Evolutionary conservation across 805 yeast genomes (phyloP).

Genomic region (Wickerhamomyces ciferrii): DNA sequence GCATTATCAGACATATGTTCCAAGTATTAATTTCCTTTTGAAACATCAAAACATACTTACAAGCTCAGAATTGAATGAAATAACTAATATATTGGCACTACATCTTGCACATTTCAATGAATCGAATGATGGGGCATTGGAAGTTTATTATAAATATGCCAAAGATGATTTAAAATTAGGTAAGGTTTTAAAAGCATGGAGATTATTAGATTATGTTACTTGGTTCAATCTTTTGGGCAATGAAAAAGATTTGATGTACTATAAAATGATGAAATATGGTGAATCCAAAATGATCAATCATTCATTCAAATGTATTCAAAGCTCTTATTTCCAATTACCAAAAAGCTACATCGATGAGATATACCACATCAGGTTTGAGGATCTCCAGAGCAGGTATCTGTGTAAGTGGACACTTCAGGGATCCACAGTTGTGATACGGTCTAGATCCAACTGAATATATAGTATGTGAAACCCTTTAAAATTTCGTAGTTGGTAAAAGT

Average conservation of each 20-base stretch:
- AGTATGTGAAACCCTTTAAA: too few species aligned
- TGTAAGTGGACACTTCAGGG: conserved; percentile 13
- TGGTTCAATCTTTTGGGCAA: conserved; percentile 26
- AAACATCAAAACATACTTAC: conserved; percentile 15
- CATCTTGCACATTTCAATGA: conserved; percentile 30
- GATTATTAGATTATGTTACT: conserved; percentile 24
- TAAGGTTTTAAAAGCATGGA: conserved; percentile 26
- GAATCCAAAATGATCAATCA: conserved; percentile 23
- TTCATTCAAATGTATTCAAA: conserved; percentile 28
- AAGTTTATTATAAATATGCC: conserved; percentile 22
- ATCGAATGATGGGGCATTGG: conserved; percentile 12
- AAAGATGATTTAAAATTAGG: conserved; percentile 27
- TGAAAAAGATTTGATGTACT: conserved; percentile 9
- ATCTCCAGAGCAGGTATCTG: conserved; percentile 1
- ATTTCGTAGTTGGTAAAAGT: too few species aligned
- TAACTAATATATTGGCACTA: conserved; percentile 35
- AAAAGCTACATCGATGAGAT: conserved; percentile 6
- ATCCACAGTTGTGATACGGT: conserved; percentile 8
- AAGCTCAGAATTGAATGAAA: conserved; percentile 31
- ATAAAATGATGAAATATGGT: conserved; percentile 39
- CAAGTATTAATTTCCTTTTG: conserved; percentile 38
- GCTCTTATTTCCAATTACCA: conserved; percentile 33
- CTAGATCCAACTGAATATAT: not conserved
- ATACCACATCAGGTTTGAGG: conserved; percentile 5
- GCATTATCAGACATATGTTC: conserved; percentile 53